phyloP scores from a whole-genome alignment of 805 yeast species.

The Yamadazyma endophytica region DNA sequence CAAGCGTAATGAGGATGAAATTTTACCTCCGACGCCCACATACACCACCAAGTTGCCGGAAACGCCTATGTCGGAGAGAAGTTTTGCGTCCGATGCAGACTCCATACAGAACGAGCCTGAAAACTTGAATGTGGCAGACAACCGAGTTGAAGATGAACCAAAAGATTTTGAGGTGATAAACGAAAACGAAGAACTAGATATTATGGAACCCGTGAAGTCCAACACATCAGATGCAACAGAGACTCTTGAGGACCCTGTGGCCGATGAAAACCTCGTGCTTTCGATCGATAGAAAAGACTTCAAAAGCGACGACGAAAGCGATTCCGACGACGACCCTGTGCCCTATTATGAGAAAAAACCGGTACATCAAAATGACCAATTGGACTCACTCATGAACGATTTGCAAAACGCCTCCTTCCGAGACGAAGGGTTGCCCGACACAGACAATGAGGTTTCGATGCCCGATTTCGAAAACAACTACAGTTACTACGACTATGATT shows the following conservation, averaged over 20 bases:
- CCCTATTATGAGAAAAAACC: slow-evolving; percentile 12
- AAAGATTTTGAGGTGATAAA: not conserved
- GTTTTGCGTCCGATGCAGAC: slow-evolving; percentile 36
- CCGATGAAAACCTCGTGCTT: slow-evolving; percentile 12
- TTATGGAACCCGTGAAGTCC: not conserved
- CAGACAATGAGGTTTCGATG: slow-evolving; percentile 19
- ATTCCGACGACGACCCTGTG: slow-evolving; percentile 10
- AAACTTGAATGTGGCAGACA: slow-evolving; percentile 17
- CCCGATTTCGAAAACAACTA: slow-evolving; percentile 25
- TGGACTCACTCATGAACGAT: slow-evolving; percentile 37
- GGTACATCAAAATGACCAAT: not conserved
- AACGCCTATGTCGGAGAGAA: slow-evolving; percentile 32
- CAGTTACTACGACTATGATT: slow-evolving; percentile 10
- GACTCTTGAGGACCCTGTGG: too few species aligned
- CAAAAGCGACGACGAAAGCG: slow-evolving; percentile 5
- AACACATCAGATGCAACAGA: not conserved
- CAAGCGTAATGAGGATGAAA: slow-evolving; percentile 3
- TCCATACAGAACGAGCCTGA: slow-evolving; percentile 37
- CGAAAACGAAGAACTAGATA: not conserved
- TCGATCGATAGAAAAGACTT: slow-evolving; percentile 19
- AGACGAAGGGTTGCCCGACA: slow-evolving; percentile 15
- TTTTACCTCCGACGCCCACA: slow-evolving; percentile 29
- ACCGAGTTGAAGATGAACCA: not conserved
- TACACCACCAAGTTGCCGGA: slow-evolving; percentile 15
- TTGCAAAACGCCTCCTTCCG: slow-evolving; percentile 19